Percentiles rank a stretch among this genome's conserved stretches.
phyloP scores from a whole-genome alignment of 2,329 filamentous ascomycete species.

The Apiospora phragmitis region DNA sequence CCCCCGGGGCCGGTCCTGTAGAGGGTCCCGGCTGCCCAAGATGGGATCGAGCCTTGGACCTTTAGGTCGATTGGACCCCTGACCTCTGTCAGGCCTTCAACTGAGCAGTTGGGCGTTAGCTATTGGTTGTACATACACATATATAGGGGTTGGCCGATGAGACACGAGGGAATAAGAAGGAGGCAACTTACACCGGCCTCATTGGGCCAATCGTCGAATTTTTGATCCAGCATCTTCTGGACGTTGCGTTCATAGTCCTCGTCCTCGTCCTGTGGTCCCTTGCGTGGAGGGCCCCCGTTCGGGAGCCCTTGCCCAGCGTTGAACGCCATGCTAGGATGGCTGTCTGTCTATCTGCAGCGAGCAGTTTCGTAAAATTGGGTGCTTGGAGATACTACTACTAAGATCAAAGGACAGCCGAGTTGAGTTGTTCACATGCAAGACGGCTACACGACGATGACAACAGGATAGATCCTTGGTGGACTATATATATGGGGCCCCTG shows the following conservation, averaged over 20 bases:
- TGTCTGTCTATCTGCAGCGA: background rate
- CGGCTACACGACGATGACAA: background rate
- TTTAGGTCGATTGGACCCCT: constrained; percentile 62
- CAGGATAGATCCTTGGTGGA: background rate
- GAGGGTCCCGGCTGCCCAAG: constrained; percentile 69
- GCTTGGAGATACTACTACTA: background rate
- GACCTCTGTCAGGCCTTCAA: constrained; percentile 70
- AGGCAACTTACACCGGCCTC: constrained; percentile 44
- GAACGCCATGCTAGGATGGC: background rate
- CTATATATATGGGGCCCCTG: background rate
- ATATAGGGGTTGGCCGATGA: background rate
- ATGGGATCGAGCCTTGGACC: constrained; percentile 67
- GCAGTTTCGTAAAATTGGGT: background rate
- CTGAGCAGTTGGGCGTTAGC: constrained; percentile 37
- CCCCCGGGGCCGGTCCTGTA: constrained; percentile 75
- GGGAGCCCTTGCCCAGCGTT: background rate
- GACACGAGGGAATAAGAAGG: too few relatives aligned
- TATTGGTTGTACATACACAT: too few relatives aligned
- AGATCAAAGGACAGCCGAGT: background rate
- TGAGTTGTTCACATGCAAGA: background rate
- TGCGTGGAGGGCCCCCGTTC: background rate
- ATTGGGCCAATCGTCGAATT: constrained; percentile 50
- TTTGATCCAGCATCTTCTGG: constrained; percentile 16
- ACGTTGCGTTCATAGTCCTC: constrained; percentile 23
- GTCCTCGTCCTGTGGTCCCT: constrained; percentile 20